phyloP scores from a whole-genome alignment of 73 alveolate genomes.

The Durusdinium trenchii region DNA sequence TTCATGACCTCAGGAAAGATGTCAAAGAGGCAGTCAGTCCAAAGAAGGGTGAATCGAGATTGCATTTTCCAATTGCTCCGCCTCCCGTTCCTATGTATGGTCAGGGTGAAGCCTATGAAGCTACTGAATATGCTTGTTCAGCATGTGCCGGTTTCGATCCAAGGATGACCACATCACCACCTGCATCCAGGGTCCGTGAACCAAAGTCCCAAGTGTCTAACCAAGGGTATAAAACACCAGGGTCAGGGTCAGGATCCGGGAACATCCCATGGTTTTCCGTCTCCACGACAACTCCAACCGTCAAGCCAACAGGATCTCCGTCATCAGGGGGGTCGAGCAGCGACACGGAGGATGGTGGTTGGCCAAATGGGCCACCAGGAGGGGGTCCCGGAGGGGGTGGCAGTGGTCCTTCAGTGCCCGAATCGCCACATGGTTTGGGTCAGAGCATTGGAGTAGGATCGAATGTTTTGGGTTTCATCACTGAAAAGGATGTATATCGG shows the following conservation, averaged over 20 bases:
- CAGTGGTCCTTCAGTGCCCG: background rate
- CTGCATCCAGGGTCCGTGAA: background rate
- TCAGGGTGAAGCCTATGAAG: background rate
- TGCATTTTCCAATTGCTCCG: background rate
- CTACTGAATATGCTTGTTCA: background rate
- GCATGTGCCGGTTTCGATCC: background rate
- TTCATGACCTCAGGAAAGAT: background rate
- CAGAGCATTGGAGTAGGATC: background rate
- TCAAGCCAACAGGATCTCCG: background rate
- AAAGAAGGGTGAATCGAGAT: background rate
- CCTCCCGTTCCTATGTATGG: conserved; percentile 7
- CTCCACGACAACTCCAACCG: background rate
- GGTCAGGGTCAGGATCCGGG: no score
- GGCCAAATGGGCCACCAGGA: no score
- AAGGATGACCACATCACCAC: background rate
- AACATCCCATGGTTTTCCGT: background rate
- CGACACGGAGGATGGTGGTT: background rate
- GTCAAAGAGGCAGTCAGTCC: background rate
- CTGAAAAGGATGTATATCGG: background rate
- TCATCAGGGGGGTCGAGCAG: background rate
- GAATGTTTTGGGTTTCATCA: background rate
- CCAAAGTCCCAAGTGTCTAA: no score
- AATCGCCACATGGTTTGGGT: background rate
- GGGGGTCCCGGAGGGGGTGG: no score
- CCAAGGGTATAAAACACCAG: no score